Conservation (phyloP, 768 basidiomycete genomes). For the Lentinula edodes region DNA sequence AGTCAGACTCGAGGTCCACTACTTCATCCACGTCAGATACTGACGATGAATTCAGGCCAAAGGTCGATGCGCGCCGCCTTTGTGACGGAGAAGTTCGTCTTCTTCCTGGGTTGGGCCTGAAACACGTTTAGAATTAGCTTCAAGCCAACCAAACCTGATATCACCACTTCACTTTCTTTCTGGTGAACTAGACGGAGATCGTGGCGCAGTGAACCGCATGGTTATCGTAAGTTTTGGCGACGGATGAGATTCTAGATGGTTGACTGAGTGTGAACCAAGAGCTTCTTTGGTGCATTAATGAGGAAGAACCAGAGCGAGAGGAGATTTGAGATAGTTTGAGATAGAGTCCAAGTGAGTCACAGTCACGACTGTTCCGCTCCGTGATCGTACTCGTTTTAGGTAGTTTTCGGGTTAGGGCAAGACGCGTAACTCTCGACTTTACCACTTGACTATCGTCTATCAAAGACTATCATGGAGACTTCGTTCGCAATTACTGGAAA, state of each 20-base stretch:
- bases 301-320: too few relatives aligned
- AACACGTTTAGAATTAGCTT: neutral
- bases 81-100: conserved; percentile 14
- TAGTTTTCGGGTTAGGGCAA: neutral
- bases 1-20: conserved; percentile 19
- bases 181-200: conserved; percentile 46
- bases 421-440: neutral
- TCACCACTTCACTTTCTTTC: conserved; percentile 28
- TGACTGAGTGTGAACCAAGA: neutral
- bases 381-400: neutral
- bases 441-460: neutral
- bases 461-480: conserved; percentile 88
- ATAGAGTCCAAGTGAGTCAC: neutral
- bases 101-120: neutral
- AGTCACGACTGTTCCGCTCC: neutral
- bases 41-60: conserved; percentile 50
- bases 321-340: neutral
- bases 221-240: neutral
- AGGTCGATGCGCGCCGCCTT: conserved; percentile 38
- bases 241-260: neutral
- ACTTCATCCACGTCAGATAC: conserved; percentile 26
- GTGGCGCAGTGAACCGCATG: conserved; percentile 54
- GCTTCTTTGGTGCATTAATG: neutral
- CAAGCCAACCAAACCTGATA: neutral
- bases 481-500: conserved; percentile 91